Conservation (phyloP, 371 early-diverging fungal genomes). For the Circinella minor region DNA sequence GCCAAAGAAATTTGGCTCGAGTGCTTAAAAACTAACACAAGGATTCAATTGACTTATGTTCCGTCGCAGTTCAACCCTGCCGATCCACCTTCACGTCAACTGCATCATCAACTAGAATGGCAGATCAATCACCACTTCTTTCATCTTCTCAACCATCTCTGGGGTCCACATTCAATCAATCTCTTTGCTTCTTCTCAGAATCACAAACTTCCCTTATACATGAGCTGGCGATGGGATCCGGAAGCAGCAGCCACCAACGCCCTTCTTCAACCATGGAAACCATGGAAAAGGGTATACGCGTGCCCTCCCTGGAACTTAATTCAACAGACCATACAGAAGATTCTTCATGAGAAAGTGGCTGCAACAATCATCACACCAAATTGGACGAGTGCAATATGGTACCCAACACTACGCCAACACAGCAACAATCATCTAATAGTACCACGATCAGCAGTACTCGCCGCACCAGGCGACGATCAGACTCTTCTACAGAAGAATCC, state of each 20-base stretch:
- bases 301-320: conserved; percentile 25
- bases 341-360: neutral
- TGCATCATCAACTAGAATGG: too few species aligned
- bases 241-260: conserved; percentile 8
- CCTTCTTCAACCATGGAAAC: conserved; percentile 15
- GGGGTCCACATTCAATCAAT: too few species aligned
- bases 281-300: neutral
- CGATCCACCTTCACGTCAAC: too few species aligned
- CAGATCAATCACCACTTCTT: too few species aligned
- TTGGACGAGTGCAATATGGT: conserved; percentile 31
- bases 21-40: too few species aligned
- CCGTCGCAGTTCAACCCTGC: too few species aligned
- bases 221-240: conserved; percentile 24
- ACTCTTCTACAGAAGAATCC: conserved; percentile 6
- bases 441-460: conserved; percentile 9
- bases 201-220: too few species aligned
- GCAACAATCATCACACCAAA: conserved; percentile 26
- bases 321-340: neutral
- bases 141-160: too few species aligned
- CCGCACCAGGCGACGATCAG: conserved; percentile 2
- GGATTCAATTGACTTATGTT: too few species aligned
- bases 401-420: conserved; percentile 11
- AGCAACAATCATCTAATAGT: neutral
- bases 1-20: too few species aligned
- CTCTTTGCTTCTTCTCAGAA: too few species aligned